Conservation (phyloP, 257 asterid genomes). For the Solanum ossicruentum region DNA sequence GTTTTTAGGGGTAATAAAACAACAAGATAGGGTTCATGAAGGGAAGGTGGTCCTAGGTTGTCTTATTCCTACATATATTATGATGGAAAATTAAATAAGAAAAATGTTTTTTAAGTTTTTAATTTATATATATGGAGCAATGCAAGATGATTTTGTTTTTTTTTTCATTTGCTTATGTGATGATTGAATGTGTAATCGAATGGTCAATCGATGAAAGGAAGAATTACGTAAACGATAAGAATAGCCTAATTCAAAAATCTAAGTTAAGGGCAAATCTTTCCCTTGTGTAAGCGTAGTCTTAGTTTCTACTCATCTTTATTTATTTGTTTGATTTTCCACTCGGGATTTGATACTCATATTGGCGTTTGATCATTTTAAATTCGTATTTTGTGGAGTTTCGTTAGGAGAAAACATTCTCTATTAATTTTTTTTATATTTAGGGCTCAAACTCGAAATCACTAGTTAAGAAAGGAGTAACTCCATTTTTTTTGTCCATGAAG, state of each 20-base stretch:
- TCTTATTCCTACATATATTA: background rate
- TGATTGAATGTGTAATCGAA: background rate
- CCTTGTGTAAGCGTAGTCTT: too few species aligned
- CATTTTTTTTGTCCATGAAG: too few species aligned
- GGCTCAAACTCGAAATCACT: too few species aligned
- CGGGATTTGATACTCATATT: too few species aligned
- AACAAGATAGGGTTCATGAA: background rate
- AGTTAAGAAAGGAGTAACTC: fast-evolving
- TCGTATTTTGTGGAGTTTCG: fast-evolving
- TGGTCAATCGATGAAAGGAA: background rate
- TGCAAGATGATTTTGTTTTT: background rate
- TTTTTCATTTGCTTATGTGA: background rate
- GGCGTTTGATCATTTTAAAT: too few species aligned
- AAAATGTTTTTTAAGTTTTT: background rate
- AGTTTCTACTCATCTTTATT: too few species aligned
- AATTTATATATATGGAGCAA: background rate
- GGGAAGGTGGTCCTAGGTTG: background rate
- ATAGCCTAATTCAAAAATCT: fast-evolving
- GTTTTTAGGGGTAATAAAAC: background rate
- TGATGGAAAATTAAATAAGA: slow-evolving; percentile 1
- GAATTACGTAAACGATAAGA: background rate
- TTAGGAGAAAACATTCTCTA: too few species aligned
- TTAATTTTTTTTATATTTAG: too few species aligned
- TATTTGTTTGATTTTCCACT: too few species aligned
- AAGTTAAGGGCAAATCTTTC: too few species aligned